Evolutionary conservation across 495 filamentous ascomycete genomes (phyloP).

Genomic region (Penicillium bialowiezense): DNA sequence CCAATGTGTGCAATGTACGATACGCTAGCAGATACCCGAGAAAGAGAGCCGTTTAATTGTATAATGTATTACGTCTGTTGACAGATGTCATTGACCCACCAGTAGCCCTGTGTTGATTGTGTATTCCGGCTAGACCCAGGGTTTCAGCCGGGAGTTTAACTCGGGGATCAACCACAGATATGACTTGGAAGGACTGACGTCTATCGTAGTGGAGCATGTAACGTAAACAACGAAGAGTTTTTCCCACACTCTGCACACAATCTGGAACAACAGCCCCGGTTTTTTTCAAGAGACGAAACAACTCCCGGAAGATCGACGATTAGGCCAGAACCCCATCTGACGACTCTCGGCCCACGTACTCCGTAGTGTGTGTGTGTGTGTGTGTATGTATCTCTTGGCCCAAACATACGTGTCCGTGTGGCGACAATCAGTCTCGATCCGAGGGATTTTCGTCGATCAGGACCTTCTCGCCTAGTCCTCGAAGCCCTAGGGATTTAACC

Average conservation of each 20-base stretch:
- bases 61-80: constrained; percentile 6
- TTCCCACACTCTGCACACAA: no score
- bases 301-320: constrained; percentile 19
- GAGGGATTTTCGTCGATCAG: no score
- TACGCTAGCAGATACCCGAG: constrained; percentile 11
- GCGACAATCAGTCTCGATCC: background rate
- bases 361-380: background rate
- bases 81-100: constrained; percentile 5
- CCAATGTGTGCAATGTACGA: constrained; percentile 6
- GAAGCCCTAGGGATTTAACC: no score
- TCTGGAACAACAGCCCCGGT: constrained; percentile 1
- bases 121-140: no score
- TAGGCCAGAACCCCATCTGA: constrained; percentile 3
- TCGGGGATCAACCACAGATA: no score
- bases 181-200: no score
- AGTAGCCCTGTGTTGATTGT: no score
- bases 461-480: no score
- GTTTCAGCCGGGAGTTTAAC: no score
- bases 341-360: background rate
- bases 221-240: background rate
- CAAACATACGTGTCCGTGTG: background rate
- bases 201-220: no score
- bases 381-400: background rate
- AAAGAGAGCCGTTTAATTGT: no score
- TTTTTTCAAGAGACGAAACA: constrained; percentile 19